These are phyloP conservation scores for Arthrinium phaeospermum DNA, from an alignment of 2,329 filamentous ascomycete species.

Conservation along the genomic window DNA sequence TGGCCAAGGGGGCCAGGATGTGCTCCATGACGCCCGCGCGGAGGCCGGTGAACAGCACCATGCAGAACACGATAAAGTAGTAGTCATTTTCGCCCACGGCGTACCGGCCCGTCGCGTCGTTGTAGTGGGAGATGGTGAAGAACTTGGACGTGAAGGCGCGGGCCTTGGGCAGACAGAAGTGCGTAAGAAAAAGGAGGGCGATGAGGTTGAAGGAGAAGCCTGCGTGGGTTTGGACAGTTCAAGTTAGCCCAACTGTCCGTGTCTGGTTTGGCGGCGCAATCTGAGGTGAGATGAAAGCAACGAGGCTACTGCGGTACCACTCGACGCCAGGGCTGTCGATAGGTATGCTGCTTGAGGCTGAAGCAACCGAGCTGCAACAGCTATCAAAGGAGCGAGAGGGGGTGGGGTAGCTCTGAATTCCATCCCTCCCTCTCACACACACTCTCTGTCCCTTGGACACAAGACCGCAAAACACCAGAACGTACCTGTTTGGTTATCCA, in stretches of 20 bases:
- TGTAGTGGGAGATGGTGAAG: constrained; percentile 85
- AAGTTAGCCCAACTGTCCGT: neutral
- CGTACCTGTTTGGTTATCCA: constrained; percentile 80
- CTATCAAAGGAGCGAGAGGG: neutral
- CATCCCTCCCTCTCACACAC: neutral
- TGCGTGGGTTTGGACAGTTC: constrained; percentile 39
- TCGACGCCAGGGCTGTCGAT: neutral
- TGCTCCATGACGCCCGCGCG: constrained; percentile 89
- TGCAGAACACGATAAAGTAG: constrained; percentile 77
- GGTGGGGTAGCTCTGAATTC: constrained; percentile 13
- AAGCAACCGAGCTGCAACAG: neutral
- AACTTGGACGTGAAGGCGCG: constrained; percentile 84
- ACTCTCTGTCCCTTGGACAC: neutral
- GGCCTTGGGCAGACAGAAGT: constrained; percentile 81
- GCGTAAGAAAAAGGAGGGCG: constrained; percentile 80
- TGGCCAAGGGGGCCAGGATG: constrained; percentile 78
- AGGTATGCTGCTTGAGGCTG: constrained; percentile 1
- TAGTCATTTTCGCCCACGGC: constrained; percentile 79
- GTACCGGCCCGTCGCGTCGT: constrained; percentile 71
- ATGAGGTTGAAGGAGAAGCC: constrained; percentile 87
- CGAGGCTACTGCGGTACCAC: constrained; percentile 18
- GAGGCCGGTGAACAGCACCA: constrained; percentile 85
- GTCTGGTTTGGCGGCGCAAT: neutral
- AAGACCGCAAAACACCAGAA: constrained; percentile 24
- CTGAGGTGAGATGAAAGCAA: neutral